Evolutionary conservation across 805 yeast genomes (phyloP).

Genomic region (Blastobotrys americana): DNA sequence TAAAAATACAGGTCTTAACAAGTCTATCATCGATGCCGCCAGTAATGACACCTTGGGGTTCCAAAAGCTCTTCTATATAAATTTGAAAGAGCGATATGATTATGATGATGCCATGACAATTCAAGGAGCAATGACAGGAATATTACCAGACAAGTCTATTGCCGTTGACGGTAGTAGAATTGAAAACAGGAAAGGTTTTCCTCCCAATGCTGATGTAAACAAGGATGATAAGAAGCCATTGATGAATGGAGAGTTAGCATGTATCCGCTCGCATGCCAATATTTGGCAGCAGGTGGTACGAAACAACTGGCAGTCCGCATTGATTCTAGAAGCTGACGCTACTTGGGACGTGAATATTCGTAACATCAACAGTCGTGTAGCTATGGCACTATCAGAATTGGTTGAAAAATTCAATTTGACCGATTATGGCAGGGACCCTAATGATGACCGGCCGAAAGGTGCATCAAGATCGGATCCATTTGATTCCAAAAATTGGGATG

Average conservation of each 20-base stretch:
- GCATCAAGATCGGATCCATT: conserved; percentile 13
- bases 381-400: background rate
- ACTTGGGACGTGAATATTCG: conserved; percentile 15
- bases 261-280: conserved; percentile 14
- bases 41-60: conserved; percentile 15
- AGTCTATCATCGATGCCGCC: conserved; percentile 7
- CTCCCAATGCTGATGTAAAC: background rate
- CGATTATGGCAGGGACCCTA: no score
- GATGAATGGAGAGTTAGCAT: conserved; percentile 8
- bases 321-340: conserved; percentile 15
- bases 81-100: conserved; percentile 10
- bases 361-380: background rate
- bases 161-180: conserved; percentile 1
- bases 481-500: conserved; percentile 11
- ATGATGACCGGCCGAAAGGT: background rate
- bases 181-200: conserved; percentile 2
- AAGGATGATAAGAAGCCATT: background rate
- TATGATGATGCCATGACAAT: conserved; percentile 14
- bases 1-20: no score
- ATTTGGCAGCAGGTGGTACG: conserved; percentile 12
- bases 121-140: conserved; percentile 11
- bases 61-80: conserved; percentile 11
- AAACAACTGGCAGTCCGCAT: conserved; percentile 6
- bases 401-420: no score
- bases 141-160: background rate